These are phyloP conservation scores for Suillus clintonianus DNA, from an alignment of 768 basidiomycete species.

Conservation along the genomic window DNA sequence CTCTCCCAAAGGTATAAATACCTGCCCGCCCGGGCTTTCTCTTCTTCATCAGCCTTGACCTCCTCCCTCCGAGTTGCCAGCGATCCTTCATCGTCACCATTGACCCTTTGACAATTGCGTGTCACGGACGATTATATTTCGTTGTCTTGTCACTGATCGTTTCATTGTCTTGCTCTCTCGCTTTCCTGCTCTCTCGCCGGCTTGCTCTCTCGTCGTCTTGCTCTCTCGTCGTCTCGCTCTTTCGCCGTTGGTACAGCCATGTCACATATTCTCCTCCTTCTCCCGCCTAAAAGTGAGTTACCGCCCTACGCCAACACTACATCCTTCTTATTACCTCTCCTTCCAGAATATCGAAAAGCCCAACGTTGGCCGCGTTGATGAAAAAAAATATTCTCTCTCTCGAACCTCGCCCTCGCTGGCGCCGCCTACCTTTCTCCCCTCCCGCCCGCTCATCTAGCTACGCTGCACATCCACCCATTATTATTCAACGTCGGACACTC, in stretches of 20 bases:
- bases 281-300: not conserved
- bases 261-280: not conserved
- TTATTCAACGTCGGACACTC: not conserved
- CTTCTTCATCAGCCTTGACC: conserved; percentile 1
- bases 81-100: not conserved
- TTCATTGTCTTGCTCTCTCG: not conserved
- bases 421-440: not conserved
- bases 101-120: not conserved
- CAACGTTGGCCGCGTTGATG: not conserved
- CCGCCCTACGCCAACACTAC: not conserved
- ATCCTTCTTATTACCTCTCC: not conserved
- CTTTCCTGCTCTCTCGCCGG: not conserved
- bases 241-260: not conserved
- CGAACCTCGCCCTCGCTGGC: not conserved
- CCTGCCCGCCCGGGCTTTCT: not conserved
- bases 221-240: not conserved
- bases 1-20: not conserved
- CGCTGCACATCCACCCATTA: not conserved
- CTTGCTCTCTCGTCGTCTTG: not conserved
- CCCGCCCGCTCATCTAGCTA: not conserved
- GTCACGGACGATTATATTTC: not conserved
- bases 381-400: not conserved
- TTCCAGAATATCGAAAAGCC: not conserved
- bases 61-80: not conserved
- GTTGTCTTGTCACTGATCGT: not conserved